phyloP scores from a whole-genome alignment of 345 rosid genomes.

The Erucastrum elatum region DNA sequence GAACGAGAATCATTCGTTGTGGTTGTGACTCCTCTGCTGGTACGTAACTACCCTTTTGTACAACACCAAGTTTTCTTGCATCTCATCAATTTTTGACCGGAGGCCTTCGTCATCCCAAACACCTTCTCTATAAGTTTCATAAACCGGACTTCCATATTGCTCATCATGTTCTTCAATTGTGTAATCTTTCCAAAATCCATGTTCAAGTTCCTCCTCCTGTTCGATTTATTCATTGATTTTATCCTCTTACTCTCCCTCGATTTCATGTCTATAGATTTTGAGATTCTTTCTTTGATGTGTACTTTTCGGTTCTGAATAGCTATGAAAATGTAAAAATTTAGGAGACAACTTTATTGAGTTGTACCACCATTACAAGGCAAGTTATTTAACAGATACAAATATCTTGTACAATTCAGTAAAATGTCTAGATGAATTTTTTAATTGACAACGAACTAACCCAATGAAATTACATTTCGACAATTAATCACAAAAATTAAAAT shows the following conservation, averaged over 20 bases:
- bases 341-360: not conserved
- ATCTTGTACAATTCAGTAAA: not conserved
- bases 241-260: not conserved
- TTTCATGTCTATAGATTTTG: not conserved
- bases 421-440: not conserved
- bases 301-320: not conserved
- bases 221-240: not conserved
- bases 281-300: not conserved
- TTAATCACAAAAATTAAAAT: not conserved
- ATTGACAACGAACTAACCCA: no score
- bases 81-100: not conserved
- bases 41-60: no score
- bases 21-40: no score
- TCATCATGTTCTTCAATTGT: not conserved
- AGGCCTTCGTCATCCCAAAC: not conserved
- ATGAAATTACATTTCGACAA: no score
- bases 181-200: no score
- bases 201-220: not conserved
- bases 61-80: not conserved
- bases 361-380: not conserved
- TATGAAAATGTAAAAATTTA: not conserved
- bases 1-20: no score
- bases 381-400: not conserved
- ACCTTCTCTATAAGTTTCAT: not conserved
- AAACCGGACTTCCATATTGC: not conserved